Percentiles rank a stretch among this genome's conserved stretches.
Evolutionary conservation across 2,329 filamentous ascomycete genomes (phyloP).

Genomic region (Alternaria longipes): DNA sequence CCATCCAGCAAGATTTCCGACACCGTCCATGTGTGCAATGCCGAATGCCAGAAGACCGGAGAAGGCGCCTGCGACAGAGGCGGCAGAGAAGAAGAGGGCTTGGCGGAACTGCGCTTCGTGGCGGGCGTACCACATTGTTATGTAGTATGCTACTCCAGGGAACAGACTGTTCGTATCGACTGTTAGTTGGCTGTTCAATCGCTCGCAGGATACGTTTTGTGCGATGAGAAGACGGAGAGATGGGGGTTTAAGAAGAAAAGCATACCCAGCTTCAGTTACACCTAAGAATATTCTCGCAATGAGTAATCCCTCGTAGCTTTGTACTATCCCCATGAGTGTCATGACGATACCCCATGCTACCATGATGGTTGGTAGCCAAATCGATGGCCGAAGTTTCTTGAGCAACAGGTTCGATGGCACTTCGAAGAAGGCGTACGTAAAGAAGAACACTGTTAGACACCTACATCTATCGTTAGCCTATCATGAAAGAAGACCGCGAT

Average conservation of each 20-base stretch:
- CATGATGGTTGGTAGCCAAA: conserved; percentile 59
- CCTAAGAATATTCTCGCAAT: conserved; percentile 58
- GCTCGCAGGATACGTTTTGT: background rate
- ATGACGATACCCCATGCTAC: conserved; percentile 59
- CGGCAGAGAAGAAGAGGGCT: conserved; percentile 67
- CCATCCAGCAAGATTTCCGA: conserved; percentile 52
- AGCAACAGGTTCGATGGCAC: conserved; percentile 69
- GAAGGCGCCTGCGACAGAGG: conserved; percentile 67
- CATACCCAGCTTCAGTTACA: conserved; percentile 46
- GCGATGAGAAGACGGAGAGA: background rate
- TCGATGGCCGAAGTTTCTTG: conserved; percentile 64
- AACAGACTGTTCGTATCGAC: conserved; percentile 29
- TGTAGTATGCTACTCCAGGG: conserved; percentile 59
- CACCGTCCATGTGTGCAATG: conserved; percentile 70
- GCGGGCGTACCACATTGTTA: conserved; percentile 71
- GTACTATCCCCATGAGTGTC: conserved; percentile 60
- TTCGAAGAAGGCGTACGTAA: conserved; percentile 58
- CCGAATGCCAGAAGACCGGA: conserved; percentile 65
- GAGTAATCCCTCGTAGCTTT: conserved; percentile 57
- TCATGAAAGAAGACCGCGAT: background rate
- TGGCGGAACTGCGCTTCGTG: conserved; percentile 67
- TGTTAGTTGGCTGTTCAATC: background rate
- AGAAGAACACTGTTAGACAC: conserved; percentile 72
- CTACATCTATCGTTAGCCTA: background rate
- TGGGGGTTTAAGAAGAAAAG: background rate